phyloP scores from a whole-genome alignment of 2,329 filamentous ascomycete species.

The Fusarium longipes region DNA sequence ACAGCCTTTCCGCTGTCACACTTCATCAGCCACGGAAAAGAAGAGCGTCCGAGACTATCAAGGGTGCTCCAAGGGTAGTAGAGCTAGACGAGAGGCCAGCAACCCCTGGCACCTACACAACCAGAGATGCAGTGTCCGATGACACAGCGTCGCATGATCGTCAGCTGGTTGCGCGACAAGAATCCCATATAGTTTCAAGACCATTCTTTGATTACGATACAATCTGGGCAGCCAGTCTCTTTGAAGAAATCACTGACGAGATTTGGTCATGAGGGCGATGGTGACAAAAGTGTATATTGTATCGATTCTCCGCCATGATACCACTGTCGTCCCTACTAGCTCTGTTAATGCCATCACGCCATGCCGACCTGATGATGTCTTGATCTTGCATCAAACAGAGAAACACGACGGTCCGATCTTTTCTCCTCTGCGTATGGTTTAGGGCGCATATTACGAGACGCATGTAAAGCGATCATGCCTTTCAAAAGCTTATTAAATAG shows the following conservation, averaged over 20 bases:
- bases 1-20: background rate
- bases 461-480: no score
- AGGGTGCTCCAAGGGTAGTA: background rate
- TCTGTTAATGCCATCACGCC: no score
- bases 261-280: slow-evolving; percentile 1
- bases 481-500: no score
- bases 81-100: background rate
- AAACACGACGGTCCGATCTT: background rate
- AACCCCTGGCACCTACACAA: rapidly evolving
- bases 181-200: background rate
- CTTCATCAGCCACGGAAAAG: background rate
- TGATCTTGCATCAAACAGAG: background rate
- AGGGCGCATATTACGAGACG: no score
- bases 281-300: no score
- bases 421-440: background rate
- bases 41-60: slow-evolving; percentile 7
- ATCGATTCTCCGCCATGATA: no score
- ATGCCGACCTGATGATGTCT: background rate
- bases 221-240: slow-evolving; percentile 20
- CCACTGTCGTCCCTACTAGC: no score
- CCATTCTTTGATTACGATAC: slow-evolving; percentile 19
- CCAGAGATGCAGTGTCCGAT: rapidly evolving
- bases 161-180: background rate
- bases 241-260: slow-evolving; percentile 18
- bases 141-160: rapidly evolving